Evolutionary conservation across 805 yeast species (phyloP).

Genomic region (Cyberlindnera nakhonratchasimensis): DNA sequence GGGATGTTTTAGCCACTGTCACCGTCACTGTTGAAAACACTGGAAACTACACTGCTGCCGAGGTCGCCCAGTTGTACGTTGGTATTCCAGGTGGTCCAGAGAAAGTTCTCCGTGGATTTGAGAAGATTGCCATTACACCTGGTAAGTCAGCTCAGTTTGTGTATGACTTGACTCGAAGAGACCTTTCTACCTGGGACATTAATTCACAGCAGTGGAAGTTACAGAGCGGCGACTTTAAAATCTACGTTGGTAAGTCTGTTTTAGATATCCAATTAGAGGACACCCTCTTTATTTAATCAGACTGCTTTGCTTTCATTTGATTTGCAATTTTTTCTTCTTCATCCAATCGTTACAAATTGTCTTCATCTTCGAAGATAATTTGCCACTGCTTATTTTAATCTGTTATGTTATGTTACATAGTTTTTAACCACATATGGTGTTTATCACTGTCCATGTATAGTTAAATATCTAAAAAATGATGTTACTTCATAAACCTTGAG

Average conservation of each 20-base stretch:
- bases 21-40: constrained; percentile 6
- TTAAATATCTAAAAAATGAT: too few relatives aligned
- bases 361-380: too few relatives aligned
- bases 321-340: not conserved
- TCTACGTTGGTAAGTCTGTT: constrained; percentile 39
- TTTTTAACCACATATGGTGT: too few relatives aligned
- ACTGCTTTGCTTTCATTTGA: not conserved
- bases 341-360: not conserved
- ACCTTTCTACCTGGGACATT: constrained; percentile 10
- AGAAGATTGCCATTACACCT: constrained; percentile 39
- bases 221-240: constrained; percentile 32
- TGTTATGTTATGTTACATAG: too few relatives aligned
- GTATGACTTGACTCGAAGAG: constrained; percentile 8
- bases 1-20: constrained; percentile 10
- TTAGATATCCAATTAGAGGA: constrained; percentile 10
- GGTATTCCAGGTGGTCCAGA: constrained; percentile 40
- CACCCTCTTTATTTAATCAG: constrained; percentile 4
- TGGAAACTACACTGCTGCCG: constrained; percentile 44
- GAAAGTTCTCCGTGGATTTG: constrained; percentile 49
- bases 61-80: constrained; percentile 50
- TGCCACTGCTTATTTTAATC: too few relatives aligned
- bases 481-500: too few relatives aligned
- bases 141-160: constrained; percentile 34
- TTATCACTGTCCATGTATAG: too few relatives aligned
- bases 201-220: constrained; percentile 8